Evolutionary conservation across 2,329 filamentous ascomycete genomes (phyloP).

Genomic region (Neophaeococcomyces aloes): DNA sequence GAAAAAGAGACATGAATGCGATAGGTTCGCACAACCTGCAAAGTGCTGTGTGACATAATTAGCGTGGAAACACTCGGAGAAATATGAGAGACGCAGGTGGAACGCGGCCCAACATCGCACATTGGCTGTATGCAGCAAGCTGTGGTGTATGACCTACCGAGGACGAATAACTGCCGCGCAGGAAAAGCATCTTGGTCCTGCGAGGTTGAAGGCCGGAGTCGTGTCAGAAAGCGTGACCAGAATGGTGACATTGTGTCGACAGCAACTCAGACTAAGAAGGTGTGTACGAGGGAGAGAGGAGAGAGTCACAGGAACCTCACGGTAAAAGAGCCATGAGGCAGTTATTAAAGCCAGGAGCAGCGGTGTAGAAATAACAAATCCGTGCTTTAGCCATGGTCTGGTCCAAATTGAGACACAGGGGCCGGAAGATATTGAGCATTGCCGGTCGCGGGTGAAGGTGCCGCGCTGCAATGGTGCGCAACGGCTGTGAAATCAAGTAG

Average conservation of each 20-base stretch:
- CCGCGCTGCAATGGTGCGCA: neutral
- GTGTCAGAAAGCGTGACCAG: slow-evolving; percentile 1
- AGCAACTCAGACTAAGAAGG: neutral
- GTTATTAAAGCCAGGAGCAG: neutral
- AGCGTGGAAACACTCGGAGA: slow-evolving; percentile 14
- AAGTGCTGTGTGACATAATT: slow-evolving; percentile 48
- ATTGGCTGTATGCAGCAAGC: slow-evolving; percentile 2
- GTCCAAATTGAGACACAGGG: neutral
- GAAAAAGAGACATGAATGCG: slow-evolving; percentile 98
- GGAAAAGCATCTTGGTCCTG: slow-evolving; percentile 42
- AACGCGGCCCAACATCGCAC: neutral
- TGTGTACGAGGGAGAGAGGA: neutral
- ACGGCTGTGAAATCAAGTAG: neutral
- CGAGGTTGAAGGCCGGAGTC: slow-evolving; percentile 1
- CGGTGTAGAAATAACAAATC: slow-evolving; percentile 2
- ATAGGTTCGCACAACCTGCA: slow-evolving; percentile 97
- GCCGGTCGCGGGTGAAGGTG: neutral
- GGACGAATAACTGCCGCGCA: slow-evolving; percentile 43
- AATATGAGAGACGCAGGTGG: no score
- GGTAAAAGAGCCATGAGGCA: neutral
- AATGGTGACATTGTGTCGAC: neutral
- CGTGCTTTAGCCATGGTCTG: neutral
- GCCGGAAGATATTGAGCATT: neutral
- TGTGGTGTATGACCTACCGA: slow-evolving; percentile 29
- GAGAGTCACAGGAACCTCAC: neutral